These are phyloP conservation scores for Myriosclerotinia duriaeana DNA, from an alignment of 2,329 filamentous ascomycete species.

Conservation along the genomic window DNA sequence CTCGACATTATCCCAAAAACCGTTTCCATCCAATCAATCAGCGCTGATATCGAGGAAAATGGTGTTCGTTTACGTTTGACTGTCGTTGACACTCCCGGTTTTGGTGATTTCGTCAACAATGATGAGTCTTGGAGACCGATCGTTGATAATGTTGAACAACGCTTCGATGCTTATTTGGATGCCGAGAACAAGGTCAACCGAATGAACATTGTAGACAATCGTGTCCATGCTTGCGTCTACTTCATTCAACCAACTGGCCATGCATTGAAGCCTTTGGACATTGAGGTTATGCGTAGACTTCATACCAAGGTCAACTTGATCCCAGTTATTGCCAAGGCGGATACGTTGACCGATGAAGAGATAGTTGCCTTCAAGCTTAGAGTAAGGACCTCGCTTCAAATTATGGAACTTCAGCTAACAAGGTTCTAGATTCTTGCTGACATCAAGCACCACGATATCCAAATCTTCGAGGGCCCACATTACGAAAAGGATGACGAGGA, in stretches of 20 bases:
- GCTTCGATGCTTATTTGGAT: slow-evolving; percentile 96
- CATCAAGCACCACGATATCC: slow-evolving; percentile 94
- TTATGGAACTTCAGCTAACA: slow-evolving; percentile 26
- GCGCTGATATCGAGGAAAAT: slow-evolving; percentile 96
- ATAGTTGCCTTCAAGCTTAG: slow-evolving; percentile 91
- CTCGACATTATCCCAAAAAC: slow-evolving; percentile 99
- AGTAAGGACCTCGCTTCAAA: slow-evolving; percentile 58
- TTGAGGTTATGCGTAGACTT: slow-evolving; percentile 98
- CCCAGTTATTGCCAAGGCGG: slow-evolving; percentile 97
- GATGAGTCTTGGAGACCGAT: slow-evolving; percentile 99
- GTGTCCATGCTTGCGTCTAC: slow-evolving; percentile 98
- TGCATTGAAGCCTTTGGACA: slow-evolving; percentile 96
- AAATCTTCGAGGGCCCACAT: slow-evolving; percentile 97
- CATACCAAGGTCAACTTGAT: slow-evolving; percentile 99
- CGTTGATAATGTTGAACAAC: slow-evolving; percentile 98
- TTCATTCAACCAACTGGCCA: slow-evolving; percentile 99
- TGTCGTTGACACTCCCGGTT: slow-evolving; percentile 95
- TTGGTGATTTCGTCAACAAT: slow-evolving; percentile 99
- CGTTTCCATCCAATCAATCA: slow-evolving; percentile 91
- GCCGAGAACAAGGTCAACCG: slow-evolving; percentile 99
- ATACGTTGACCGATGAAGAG: slow-evolving; percentile 97
- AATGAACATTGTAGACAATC: slow-evolving; percentile 99
- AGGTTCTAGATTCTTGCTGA: slow-evolving; percentile 82
- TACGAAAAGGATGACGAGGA: slow-evolving; percentile 99
- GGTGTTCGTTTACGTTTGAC: slow-evolving; percentile 94